Percentiles rank a stretch among this genome's conserved stretches.
phyloP scores from a whole-genome alignment of 305 asterid species.

The Solanum hybrid region DNA sequence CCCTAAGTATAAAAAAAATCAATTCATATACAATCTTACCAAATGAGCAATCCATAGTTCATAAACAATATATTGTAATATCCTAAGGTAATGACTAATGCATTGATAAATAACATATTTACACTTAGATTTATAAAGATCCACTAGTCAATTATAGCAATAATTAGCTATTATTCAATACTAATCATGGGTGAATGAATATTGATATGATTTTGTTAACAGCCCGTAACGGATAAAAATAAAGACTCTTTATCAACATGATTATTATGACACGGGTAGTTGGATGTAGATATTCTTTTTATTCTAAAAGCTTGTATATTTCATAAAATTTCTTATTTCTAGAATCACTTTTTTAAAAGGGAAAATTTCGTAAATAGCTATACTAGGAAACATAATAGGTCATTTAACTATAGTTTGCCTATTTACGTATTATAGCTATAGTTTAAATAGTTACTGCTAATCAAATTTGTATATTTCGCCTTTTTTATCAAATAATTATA shows the following conservation, averaged over 20 bases:
- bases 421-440: too few relatives aligned
- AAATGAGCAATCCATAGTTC: not conserved
- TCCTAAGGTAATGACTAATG: not conserved
- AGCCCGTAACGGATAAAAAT: not conserved
- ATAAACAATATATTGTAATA: not conserved
- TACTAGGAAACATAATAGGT: too few relatives aligned
- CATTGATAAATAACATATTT: not conserved
- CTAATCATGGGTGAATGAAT: not conserved
- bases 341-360: not conserved
- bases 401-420: not conserved
- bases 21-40: not conserved
- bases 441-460: not conserved
- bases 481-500: too few relatives aligned
- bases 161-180: not conserved
- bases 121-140: too few relatives aligned
- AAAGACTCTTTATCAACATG: not conserved
- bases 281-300: too few relatives aligned
- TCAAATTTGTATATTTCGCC: not conserved
- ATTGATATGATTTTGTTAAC: not conserved
- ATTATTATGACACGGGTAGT: not conserved
- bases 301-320: not conserved
- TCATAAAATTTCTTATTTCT: too few relatives aligned
- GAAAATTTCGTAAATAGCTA: not conserved
- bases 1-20: too few relatives aligned
- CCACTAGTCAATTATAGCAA: too few relatives aligned